A percentile compares a stretch with the other conserved stretches of the same genome.
Conservation (phyloP, 805 yeast species). For the Deakozyma indianensis region DNA sequence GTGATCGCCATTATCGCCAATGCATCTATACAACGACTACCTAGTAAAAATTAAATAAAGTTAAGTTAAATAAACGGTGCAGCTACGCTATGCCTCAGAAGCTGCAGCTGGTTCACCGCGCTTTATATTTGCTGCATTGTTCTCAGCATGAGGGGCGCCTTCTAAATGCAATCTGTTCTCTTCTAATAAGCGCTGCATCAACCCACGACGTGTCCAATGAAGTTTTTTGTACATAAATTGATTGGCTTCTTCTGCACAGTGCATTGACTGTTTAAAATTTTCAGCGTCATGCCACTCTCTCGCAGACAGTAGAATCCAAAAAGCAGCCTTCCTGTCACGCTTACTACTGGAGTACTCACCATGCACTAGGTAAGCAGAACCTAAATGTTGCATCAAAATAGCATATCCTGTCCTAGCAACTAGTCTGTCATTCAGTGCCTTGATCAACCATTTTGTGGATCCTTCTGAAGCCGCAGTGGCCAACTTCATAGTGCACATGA, state of each 20-base stretch:
- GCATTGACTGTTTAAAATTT: constrained; percentile 15
- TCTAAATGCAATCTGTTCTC: neutral
- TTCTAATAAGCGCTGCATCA: neutral
- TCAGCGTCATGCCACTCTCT: constrained; percentile 43
- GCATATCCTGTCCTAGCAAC: constrained; percentile 32
- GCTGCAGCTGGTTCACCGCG: too few species aligned
- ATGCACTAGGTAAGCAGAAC: constrained; percentile 32
- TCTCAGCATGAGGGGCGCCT: too few species aligned
- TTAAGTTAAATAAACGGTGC: too few species aligned
- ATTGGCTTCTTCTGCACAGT: constrained; percentile 10
- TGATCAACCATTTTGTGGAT: constrained; percentile 33
- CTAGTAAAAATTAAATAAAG: too few species aligned
- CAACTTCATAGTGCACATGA: constrained; percentile 33
- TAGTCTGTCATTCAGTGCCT: constrained; percentile 25
- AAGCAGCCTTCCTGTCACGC: constrained; percentile 55
- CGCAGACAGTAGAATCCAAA: constrained; percentile 66
- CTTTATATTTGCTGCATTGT: too few species aligned
- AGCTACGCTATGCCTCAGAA: too few species aligned
- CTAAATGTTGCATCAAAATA: constrained; percentile 36
- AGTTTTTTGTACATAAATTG: neutral
- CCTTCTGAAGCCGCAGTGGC: constrained; percentile 29
- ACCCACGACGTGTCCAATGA: neutral
- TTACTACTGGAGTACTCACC: constrained; percentile 23
- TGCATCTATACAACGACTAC: too few species aligned
- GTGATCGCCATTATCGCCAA: too few species aligned